Evolutionary conservation across 164 flowering plant genomes (phyloP), one percentile per base, ranked within the genome.

Genomic region (Echeveria elegans): DNA sequence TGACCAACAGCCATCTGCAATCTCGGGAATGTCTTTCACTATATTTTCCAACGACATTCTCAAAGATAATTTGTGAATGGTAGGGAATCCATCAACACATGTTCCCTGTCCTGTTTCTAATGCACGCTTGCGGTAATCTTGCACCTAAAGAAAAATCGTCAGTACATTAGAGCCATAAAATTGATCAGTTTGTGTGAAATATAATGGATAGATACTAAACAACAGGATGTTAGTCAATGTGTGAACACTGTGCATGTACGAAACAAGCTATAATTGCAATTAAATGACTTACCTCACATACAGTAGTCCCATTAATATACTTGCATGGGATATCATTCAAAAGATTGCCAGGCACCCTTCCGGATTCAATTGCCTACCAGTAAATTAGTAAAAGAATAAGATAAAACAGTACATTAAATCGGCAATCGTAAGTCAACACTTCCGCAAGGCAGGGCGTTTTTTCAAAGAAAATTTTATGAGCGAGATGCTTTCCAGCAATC

Each of bases 301-400:
- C 53, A 70, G 90, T 67, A 31, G 77, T 70, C 31, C 99, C 99
- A 64, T 88, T 73, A 63, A 83, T 67, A 73, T 77, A 95, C 77
- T 92, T 95, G 88, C 94, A 82, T 19, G 96, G 90, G 66, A 95
- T 82, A 70, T 86, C 94, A 81, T 89, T 92, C 71, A 90, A 75
- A 76, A 87, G 70, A 78, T 87, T 92, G 59, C 89, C 90, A 65
- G 99, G 99, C 73, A 95, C 75, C 48, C 79, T 75, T 6, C 99
- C 99, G 71, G 86, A 84, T 70, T 95, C 99, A 73, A 95, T 89
- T 72, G 99, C 97, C 99, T 94, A 10, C 82, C 81, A 65, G 61
- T 12, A 36, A 10, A 69, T 66, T 10, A 40, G 73, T 9, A 24
- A 40, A 24, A 71, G 37, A 36, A 31, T 63, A 34, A 63, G 65